Conservation (phyloP, 2,329 filamentous ascomycete species). For the Aspergillus unguis region DNA sequence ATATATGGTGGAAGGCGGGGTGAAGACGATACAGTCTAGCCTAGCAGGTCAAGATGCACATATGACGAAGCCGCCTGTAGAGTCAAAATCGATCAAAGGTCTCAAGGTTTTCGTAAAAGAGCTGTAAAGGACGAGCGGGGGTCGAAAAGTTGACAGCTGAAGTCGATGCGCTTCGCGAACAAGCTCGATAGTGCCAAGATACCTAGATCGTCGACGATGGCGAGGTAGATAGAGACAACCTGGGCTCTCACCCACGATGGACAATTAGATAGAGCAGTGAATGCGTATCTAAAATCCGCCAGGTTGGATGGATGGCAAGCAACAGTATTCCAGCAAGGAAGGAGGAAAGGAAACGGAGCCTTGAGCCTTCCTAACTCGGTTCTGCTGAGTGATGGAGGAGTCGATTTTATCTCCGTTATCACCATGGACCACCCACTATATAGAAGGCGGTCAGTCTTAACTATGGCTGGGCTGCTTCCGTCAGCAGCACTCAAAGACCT, state of each 20-base stretch:
- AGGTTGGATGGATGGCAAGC: not conserved
- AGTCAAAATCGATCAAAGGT: not conserved
- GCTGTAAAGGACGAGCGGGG: not conserved
- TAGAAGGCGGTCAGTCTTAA: constrained; percentile 8
- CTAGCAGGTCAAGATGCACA: constrained; percentile 4
- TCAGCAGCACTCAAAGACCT: not conserved
- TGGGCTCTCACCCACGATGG: not conserved
- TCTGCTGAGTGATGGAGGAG: constrained; percentile 12
- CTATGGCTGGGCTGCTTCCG: not conserved
- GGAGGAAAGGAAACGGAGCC: not conserved
- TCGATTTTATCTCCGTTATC: constrained; percentile 21
- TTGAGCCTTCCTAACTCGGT: not conserved
- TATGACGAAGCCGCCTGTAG: no score
- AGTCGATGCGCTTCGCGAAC: not conserved
- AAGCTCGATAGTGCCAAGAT: constrained; percentile 7
- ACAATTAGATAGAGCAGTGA: not conserved
- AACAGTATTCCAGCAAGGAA: not conserved
- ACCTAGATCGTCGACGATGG: not conserved
- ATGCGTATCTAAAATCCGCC: no score
- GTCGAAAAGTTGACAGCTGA: not conserved
- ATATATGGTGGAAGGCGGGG: constrained; percentile 6
- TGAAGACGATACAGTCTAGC: constrained; percentile 11
- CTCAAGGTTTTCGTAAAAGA: not conserved
- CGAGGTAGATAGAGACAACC: not conserved
- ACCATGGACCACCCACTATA: constrained; percentile 9